Base-by-base conservation (phyloP, 208 protist species). In the Wallacemonas sp. region DNA sequence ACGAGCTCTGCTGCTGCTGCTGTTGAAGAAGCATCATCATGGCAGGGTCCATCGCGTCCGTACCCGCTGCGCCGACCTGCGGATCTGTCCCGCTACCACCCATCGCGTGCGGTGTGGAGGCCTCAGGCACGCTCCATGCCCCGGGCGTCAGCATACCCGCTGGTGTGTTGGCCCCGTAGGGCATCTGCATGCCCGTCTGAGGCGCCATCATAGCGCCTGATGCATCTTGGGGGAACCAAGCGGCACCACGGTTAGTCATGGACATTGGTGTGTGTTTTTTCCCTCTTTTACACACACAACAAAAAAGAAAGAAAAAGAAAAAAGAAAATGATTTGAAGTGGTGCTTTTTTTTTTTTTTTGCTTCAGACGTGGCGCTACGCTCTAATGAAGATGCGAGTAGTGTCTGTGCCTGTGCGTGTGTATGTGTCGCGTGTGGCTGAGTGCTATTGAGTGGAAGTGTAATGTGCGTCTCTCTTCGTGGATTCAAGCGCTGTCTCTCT, bases 1-100 rank as follows among this genome's bases (percentile, higher is more conserved):
- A 65, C 41, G 41, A 38, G 39, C 46, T 54, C 33, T 65, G 30
- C 31, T 54, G 46, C 31, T 54, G 46, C 27, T 47, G 56, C 30
- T 44, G 34, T 22, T 62, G 60, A 27, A 65, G 33, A 47, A 65
- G 46, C 12, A 21, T 33, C 12, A 65, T 26, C 41, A 55, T 55
- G 14, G 47, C 47, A 4, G 47, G 47, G n/a, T 55, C 47, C 26
- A 55, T 55, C 24, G 24, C 47, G 11, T 41, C 36, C n/a, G n/a
- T n/a, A 41, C 12, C 47, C 24, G 47, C 47, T 5, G 11, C 26
- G 12, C 24, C 47, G 47, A 11, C 47, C 5, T 55, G 6, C 12
- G 26, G 0, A 1, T 55, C 47, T n/a, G n/a, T n/a, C n/a, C n/a
- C n/a, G n/a, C n/a, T n/a, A n/a, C n/a, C n/a, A n/a, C n/a, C n/a